These are phyloP conservation scores for Entomortierella beljakovae DNA, from an alignment of 192 early-diverging fungal genomes.

Conservation along the genomic window DNA sequence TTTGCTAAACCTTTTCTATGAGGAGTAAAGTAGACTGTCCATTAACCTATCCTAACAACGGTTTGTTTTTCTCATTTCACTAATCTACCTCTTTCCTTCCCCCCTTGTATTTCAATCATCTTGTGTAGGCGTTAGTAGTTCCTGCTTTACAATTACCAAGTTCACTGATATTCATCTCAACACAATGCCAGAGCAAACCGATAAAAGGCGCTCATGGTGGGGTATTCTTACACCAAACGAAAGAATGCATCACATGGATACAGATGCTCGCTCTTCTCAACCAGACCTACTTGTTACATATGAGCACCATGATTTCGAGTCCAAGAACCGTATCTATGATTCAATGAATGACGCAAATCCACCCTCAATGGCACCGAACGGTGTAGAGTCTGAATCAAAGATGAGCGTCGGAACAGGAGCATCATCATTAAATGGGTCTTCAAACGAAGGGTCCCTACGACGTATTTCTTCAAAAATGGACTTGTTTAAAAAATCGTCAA, in stretches of 20 bases:
- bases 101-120: not conserved
- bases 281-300: slow-evolving; percentile 18
- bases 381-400: slow-evolving; percentile 1
- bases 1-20: not conserved
- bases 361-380: not conserved
- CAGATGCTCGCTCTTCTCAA: slow-evolving; percentile 11
- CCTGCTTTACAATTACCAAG: not conserved
- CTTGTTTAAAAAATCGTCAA: slow-evolving; percentile 34
- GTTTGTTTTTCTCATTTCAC: too few species aligned
- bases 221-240: slow-evolving; percentile 31
- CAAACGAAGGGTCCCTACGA: slow-evolving; percentile 12
- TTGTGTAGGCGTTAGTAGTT: not conserved
- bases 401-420: not conserved
- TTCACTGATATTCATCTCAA: not conserved
- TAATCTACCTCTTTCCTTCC: not conserved
- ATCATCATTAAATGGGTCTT: not conserved
- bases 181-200: slow-evolving; percentile 46
- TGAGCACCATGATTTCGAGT: slow-evolving; percentile 11
- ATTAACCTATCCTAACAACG: too few species aligned
- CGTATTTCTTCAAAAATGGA: slow-evolving; percentile 43
- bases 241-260: not conserved
- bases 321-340: slow-evolving; percentile 17
- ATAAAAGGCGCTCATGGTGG: slow-evolving; percentile 52
- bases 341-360: slow-evolving; percentile 2
- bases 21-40: too few species aligned